A percentile compares a stretch with the other conserved stretches of the same genome.
phyloP scores from a whole-genome alignment of 257 asterid species.

The Mitragyna speciosa region DNA sequence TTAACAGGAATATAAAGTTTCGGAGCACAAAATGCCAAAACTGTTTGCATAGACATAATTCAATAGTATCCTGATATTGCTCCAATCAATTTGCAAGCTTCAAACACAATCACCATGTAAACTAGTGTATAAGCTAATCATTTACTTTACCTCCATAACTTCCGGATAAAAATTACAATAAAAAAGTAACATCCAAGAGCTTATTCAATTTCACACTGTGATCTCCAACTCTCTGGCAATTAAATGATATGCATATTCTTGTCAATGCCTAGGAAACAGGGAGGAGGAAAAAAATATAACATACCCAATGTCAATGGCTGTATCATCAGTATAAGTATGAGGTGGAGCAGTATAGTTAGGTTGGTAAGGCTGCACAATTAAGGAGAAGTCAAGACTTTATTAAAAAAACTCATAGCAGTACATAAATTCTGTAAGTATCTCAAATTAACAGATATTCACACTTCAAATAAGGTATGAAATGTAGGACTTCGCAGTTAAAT shows the following conservation, averaged over 20 bases:
- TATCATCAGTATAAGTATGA: constrained; percentile 36
- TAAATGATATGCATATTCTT: background rate
- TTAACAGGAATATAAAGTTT: background rate
- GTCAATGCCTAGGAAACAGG: background rate
- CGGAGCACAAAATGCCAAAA: background rate
- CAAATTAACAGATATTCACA: background rate
- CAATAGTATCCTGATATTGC: background rate
- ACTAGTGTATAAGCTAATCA: background rate
- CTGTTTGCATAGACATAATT: background rate
- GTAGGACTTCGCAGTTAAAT: background rate
- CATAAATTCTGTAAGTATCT: background rate
- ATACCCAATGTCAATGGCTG: constrained; percentile 48
- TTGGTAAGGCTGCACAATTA: constrained; percentile 40
- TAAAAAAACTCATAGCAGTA: background rate
- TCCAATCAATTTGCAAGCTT: background rate
- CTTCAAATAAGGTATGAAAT: background rate
- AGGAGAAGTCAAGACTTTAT: constrained; percentile 1
- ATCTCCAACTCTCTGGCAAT: background rate
- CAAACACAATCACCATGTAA: background rate
- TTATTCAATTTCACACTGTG: background rate
- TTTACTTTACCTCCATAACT: background rate
- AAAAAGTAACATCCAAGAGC: background rate
- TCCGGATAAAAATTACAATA: background rate
- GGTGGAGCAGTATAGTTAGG: constrained; percentile 57
- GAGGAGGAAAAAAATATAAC: background rate